Conservation (phyloP, 768 basidiomycete species). For the Tylopilus sp. region DNA sequence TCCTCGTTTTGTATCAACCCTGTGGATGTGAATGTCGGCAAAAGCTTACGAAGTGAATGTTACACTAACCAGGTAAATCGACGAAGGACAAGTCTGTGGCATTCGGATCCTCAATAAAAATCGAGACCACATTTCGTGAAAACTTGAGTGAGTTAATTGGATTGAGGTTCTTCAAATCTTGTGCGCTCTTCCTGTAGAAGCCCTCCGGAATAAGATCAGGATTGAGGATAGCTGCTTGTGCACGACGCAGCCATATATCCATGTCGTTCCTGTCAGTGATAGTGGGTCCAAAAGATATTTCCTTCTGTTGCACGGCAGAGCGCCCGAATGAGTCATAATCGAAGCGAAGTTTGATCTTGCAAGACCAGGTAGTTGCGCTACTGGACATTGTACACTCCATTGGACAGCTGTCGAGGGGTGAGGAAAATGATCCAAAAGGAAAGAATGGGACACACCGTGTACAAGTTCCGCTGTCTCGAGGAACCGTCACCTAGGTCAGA, state of each 20-base stretch:
- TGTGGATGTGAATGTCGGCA: slow-evolving; percentile 23
- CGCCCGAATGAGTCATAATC: slow-evolving; percentile 31
- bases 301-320: slow-evolving; percentile 4
- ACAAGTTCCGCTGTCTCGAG: slow-evolving; percentile 59
- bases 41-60: not conserved
- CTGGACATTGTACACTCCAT: slow-evolving; percentile 52
- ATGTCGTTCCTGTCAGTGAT: slow-evolving; percentile 32
- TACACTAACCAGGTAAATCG: slow-evolving; percentile 48
- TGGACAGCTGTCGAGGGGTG: slow-evolving; percentile 40
- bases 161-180: slow-evolving; percentile 27
- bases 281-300: slow-evolving; percentile 27
- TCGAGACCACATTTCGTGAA: slow-evolving; percentile 48
- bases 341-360: slow-evolving; percentile 41
- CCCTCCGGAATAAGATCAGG: slow-evolving; percentile 9
- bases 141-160: slow-evolving; percentile 33
- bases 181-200: slow-evolving; percentile 22
- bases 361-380: slow-evolving; percentile 38
- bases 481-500: slow-evolving; percentile 49
- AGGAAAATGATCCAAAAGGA: not conserved
- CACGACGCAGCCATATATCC: slow-evolving; percentile 44
- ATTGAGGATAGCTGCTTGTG: slow-evolving; percentile 44
- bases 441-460: slow-evolving; percentile 39
- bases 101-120: slow-evolving; percentile 43
- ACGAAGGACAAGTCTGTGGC: slow-evolving; percentile 50
- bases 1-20: slow-evolving; percentile 58